These are phyloP conservation scores for Globisporangium parvum DNA, from an alignment of 352 stramenopile genomes.

Conservation along the genomic window DNA sequence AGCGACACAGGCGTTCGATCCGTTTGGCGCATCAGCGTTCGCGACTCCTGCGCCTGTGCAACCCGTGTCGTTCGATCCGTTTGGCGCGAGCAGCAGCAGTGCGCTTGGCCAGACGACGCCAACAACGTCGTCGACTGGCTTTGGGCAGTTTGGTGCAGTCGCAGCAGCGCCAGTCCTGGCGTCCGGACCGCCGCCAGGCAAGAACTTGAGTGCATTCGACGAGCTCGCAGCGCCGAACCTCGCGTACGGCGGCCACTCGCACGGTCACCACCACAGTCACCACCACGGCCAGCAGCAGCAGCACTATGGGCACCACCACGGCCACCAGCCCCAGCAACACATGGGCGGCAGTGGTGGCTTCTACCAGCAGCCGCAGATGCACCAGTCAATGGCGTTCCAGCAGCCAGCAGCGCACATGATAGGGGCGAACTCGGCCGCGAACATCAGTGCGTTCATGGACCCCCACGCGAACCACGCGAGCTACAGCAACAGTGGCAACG, in stretches of 20 bases:
- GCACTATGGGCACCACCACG: conserved; percentile 13
- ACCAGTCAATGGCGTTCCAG: conserved; percentile 23
- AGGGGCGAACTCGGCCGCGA: conserved; percentile 20
- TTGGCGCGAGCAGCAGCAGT: conserved; percentile 2
- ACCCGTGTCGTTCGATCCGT: conserved; percentile 24
- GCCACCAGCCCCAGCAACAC: conserved; percentile 21
- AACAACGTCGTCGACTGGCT: neutral
- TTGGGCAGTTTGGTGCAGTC: conserved; percentile 10
- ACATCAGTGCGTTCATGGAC: conserved; percentile 40
- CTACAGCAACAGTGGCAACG: conserved; percentile 4
- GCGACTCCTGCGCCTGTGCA: conserved; percentile 11
- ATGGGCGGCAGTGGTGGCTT: conserved; percentile 8
- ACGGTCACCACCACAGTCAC: conserved; percentile 2
- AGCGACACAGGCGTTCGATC: conserved; percentile 20
- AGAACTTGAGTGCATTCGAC: conserved; percentile 66
- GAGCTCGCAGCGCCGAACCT: conserved; percentile 28
- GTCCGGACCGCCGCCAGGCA: conserved; percentile 15
- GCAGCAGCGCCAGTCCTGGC: conserved; percentile 2
- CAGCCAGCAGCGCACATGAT: conserved; percentile 7
- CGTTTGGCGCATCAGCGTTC: conserved; percentile 29
- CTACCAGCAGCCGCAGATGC: conserved; percentile 12
- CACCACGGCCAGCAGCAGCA: conserved; percentile 22
- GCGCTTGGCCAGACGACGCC: neutral
- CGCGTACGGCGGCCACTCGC: conserved; percentile 10
- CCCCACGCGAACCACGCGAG: conserved; percentile 17